Evolutionary conservation across 768 basidiomycete species (phyloP), one percentile per base, ranked within the genome.

Genomic region (Kwoniella sp.): DNA sequence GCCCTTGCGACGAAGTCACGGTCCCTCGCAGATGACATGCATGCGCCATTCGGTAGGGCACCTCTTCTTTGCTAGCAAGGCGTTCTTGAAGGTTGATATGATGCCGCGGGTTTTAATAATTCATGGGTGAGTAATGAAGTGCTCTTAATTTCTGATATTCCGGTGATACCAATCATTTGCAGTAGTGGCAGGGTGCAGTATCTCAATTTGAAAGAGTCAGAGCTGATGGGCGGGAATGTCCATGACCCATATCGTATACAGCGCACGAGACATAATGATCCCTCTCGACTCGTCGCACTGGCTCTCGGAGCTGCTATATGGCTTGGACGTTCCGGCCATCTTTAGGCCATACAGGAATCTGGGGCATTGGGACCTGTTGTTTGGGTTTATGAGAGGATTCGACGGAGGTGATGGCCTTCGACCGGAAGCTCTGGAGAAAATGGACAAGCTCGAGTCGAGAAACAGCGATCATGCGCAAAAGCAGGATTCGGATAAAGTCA

Each of bases 1-100:
- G 0, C 73, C 75, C 1, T 34, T 74, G 1, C 65, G 71, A 0
- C 63, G 75, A 2, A 66, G 63, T 1, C 51, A 70, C n/a, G 68
- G 68, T 28, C 64, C 65, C 1, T 56, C 31, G 34, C 68, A 69
- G 50, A 66, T 52, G n/a, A 55, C n/a, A 17, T 69, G 68, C 38
- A 70, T 70, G 68, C 47, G 28, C 20, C 29, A 70, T 34, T 70
- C 68, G 20, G 29, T 65, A 2, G 65, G 59, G 5, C 68, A 70
- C 37, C 31, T 70, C 5, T 56, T 70, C 7, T 70, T 70, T 34
- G 68, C 68, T 17, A 58, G 59, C 12, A 70, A 67, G 55, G 57
- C 45, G n/a, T 34, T 70, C 1, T 37, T 70, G 41, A 45, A 62
- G 22, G 22, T 52, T 0, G 38, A 58, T 5, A 30, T 55, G 11